phyloP scores from a whole-genome alignment of 176 grass and related monocot genomes.

The Areca catechu region DNA sequence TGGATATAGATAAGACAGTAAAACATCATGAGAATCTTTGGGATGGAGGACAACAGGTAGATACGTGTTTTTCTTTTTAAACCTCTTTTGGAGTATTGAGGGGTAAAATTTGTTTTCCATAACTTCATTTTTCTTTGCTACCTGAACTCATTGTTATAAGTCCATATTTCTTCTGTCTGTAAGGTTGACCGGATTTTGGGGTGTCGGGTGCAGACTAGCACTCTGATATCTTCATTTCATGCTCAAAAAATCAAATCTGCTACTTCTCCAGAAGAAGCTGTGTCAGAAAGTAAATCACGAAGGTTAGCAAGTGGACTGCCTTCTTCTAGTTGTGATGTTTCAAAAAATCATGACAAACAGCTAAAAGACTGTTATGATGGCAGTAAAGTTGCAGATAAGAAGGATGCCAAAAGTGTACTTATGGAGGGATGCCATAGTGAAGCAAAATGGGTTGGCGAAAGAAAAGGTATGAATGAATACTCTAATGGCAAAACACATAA shows the following conservation, averaged over 20 bases:
- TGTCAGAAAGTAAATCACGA: constrained; percentile 12
- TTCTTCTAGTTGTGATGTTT: constrained; percentile 16
- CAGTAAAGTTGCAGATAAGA: constrained; percentile 20
- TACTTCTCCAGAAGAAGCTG: constrained; percentile 34
- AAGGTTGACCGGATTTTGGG: constrained; percentile 92
- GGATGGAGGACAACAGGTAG: constrained; percentile 13
- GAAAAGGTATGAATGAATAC: constrained; percentile 32
- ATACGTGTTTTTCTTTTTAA: too few relatives aligned
- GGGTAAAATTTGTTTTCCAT: too few relatives aligned
- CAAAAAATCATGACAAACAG: constrained; percentile 11
- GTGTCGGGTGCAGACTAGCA: constrained; percentile 47
- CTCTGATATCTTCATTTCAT: constrained; percentile 18
- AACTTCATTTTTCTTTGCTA: not conserved
- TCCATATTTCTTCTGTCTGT: constrained; percentile 19
- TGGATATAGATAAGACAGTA: constrained; percentile 1
- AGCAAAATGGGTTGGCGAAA: constrained; percentile 18
- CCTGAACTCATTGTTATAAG: not conserved
- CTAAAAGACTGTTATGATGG: constrained; percentile 20
- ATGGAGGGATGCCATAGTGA: constrained; percentile 29
- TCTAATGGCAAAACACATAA: constrained; percentile 23
- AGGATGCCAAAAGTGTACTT: constrained; percentile 15
- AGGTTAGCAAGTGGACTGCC: constrained; percentile 13
- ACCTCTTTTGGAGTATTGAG: too few relatives aligned
- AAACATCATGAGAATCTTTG: constrained; percentile 10
- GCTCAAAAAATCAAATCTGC: constrained; percentile 4